These are phyloP conservation scores for Trichoderma hamatum DNA, from an alignment of 2,329 filamentous ascomycete species.

Conservation along the genomic window DNA sequence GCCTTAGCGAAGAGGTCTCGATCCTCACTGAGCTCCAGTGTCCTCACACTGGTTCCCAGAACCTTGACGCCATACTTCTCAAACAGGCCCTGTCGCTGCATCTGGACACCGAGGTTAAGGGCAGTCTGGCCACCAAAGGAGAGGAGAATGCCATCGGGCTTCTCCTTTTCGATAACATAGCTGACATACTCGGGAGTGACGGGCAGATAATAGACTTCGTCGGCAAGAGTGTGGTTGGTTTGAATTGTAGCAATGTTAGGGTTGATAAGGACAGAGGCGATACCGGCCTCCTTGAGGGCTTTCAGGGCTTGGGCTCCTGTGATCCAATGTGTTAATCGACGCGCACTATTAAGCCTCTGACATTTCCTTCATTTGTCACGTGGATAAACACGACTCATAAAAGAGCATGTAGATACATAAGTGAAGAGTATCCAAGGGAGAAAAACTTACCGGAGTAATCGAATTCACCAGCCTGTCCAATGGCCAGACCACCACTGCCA, in stretches of 20 bases:
- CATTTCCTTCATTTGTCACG: background rate
- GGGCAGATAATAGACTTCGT: conserved; percentile 97
- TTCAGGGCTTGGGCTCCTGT: conserved; percentile 93
- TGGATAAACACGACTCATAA: background rate
- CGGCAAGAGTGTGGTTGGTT: conserved; percentile 92
- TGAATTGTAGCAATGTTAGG: conserved; percentile 99
- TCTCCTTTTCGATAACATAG: conserved; percentile 95
- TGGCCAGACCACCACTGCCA: conserved; percentile 90
- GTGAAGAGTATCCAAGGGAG: background rate
- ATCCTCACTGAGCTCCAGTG: conserved; percentile 92
- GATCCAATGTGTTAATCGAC: conserved; percentile 2
- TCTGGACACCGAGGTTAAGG: conserved; percentile 93
- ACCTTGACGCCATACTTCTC: conserved; percentile 96
- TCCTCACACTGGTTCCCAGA: conserved; percentile 91
- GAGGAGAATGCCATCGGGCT: conserved; percentile 94
- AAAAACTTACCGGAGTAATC: conserved; percentile 86
- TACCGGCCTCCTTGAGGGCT: conserved; percentile 92
- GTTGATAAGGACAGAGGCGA: conserved; percentile 91
- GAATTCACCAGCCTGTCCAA: conserved; percentile 97
- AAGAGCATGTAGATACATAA: background rate
- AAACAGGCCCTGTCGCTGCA: conserved; percentile 94
- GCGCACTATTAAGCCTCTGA: background rate
- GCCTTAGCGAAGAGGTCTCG: conserved; percentile 95
- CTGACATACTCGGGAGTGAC: conserved; percentile 97
- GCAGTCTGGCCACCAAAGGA: conserved; percentile 97